Percentiles rank a stretch among this genome's conserved stretches.
Evolutionary conservation across 225 moss, liverwort and hornwort genomes (phyloP).

Genomic region (Antitrichia curtipendula): DNA sequence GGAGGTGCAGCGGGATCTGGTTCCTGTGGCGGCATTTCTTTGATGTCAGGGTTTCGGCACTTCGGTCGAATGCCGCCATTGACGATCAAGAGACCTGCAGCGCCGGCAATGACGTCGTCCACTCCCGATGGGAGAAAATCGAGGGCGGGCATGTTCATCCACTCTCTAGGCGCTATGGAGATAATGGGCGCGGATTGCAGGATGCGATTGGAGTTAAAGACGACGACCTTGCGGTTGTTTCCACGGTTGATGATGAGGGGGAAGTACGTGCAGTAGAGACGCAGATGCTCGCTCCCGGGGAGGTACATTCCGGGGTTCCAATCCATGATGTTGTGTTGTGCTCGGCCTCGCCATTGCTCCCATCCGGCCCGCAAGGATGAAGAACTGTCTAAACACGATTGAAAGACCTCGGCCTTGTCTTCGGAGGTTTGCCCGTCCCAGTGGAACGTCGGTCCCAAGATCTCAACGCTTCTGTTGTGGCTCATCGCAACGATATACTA

Average conservation of each 20-base stretch:
- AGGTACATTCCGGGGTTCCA: constrained; percentile 26
- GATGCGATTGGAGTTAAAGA: constrained; percentile 23
- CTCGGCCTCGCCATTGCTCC: constrained; percentile 6
- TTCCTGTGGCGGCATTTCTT: not conserved
- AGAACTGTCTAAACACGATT: not conserved
- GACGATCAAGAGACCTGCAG: constrained; percentile 8
- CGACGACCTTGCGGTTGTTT: not conserved
- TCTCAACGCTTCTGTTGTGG: constrained; percentile 2
- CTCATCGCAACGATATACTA: not conserved
- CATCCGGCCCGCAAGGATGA: not conserved
- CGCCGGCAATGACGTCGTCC: constrained; percentile 15
- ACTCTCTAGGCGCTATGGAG: constrained; percentile 8
- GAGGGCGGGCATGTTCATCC: constrained; percentile 18
- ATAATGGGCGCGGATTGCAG: not conserved
- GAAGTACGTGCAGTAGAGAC: constrained; percentile 19
- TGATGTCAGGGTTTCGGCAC: not conserved
- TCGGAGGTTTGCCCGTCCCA: constrained; percentile 3
- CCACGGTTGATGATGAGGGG: constrained; percentile 8
- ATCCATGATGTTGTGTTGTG: constrained; percentile 6
- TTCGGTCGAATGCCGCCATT: not conserved
- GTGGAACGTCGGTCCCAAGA: not conserved
- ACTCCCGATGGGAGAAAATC: not conserved
- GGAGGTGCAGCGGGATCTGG: not conserved
- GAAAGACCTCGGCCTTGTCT: not conserved
- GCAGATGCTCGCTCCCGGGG: not conserved